These are phyloP conservation scores for Penicillium olsonii DNA, from an alignment of 2,329 filamentous ascomycete species.

Conservation along the genomic window DNA sequence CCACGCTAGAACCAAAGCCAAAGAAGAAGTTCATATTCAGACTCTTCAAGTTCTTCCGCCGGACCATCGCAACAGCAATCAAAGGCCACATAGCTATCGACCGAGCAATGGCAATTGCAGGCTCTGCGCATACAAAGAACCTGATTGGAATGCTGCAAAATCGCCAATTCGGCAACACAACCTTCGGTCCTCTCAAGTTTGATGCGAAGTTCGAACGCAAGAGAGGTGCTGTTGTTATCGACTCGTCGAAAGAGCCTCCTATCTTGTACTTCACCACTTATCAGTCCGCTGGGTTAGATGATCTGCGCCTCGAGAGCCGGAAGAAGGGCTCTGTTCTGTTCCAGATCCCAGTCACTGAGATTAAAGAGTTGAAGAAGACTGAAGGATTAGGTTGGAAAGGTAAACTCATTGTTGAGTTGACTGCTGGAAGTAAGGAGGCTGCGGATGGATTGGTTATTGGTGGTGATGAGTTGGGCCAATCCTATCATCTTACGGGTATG, in stretches of 20 bases:
- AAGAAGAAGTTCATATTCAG: slow-evolving; percentile 48
- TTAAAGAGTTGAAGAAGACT: slow-evolving; percentile 74
- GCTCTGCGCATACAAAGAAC: slow-evolving; percentile 65
- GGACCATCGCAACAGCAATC: slow-evolving; percentile 69
- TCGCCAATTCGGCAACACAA: slow-evolving; percentile 41
- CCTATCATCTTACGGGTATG: slow-evolving; percentile 30
- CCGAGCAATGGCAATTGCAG: slow-evolving; percentile 66
- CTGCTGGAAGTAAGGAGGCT: slow-evolving; percentile 66
- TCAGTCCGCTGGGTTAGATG: slow-evolving; percentile 33
- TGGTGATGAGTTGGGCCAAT: slow-evolving; percentile 55
- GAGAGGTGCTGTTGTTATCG: slow-evolving; percentile 71
- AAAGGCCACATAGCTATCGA: slow-evolving; percentile 72
- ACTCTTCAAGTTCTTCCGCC: slow-evolving; percentile 66
- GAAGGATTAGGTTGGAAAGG: slow-evolving; percentile 84
- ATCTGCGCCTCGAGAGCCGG: slow-evolving; percentile 51
- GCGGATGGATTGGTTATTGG: slow-evolving; percentile 72
- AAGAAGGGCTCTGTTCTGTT: slow-evolving; percentile 63
- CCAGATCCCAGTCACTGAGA: slow-evolving; percentile 69
- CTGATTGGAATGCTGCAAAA: slow-evolving; percentile 68
- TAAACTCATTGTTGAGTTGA: slow-evolving; percentile 80
- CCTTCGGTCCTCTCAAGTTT: slow-evolving; percentile 74
- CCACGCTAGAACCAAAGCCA: slow-evolving; percentile 12
- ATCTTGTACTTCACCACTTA: slow-evolving; percentile 62
- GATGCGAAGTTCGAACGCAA: slow-evolving; percentile 69
- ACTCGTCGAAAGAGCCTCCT: slow-evolving; percentile 38